Evolutionary conservation across 768 basidiomycete genomes (phyloP).

Genomic region (Holtermannia corniformis): DNA sequence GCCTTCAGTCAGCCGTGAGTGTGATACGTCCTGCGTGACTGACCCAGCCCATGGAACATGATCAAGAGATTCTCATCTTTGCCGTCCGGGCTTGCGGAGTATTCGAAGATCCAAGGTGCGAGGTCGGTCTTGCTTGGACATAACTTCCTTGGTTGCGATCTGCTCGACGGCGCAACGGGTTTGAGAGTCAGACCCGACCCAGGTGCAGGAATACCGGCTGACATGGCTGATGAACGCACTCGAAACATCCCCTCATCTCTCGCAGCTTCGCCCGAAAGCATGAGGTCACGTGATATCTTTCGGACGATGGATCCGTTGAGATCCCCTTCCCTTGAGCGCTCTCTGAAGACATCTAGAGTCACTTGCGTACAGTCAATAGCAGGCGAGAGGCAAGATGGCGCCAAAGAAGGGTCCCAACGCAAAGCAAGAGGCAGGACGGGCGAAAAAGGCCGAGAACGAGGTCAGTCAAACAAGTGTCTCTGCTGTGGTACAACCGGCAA

Average conservation of each 20-base stretch:
- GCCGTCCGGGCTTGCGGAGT: conserved; percentile 24
- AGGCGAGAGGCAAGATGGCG: conserved; percentile 49
- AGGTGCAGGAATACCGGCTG: too few relatives aligned
- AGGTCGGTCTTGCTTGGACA: neutral
- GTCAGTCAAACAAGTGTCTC: conserved; percentile 14
- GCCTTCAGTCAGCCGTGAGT: neutral
- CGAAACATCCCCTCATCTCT: too few relatives aligned
- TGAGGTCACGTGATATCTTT: too few relatives aligned
- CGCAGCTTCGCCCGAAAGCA: too few relatives aligned
- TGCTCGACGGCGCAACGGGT: neutral
- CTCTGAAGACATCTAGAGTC: neutral
- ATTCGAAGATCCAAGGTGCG: conserved; percentile 31
- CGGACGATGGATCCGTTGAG: too few relatives aligned
- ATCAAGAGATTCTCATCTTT: conserved; percentile 35
- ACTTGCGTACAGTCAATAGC: neutral
- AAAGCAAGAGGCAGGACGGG: conserved; percentile 82
- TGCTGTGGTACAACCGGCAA: too few relatives aligned
- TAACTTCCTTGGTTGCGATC: neutral
- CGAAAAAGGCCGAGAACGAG: conserved; percentile 53
- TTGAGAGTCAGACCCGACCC: neutral
- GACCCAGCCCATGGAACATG: conserved; percentile 40
- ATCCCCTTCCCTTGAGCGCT: neutral
- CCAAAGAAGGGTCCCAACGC: conserved; percentile 65
- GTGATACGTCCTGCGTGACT: neutral
- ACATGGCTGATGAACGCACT: too few relatives aligned